Evolutionary conservation across 1,139 yeast genomes (phyloP), one percentile per base, ranked within the genome.

Genomic region (Geotrichum siamense): DNA sequence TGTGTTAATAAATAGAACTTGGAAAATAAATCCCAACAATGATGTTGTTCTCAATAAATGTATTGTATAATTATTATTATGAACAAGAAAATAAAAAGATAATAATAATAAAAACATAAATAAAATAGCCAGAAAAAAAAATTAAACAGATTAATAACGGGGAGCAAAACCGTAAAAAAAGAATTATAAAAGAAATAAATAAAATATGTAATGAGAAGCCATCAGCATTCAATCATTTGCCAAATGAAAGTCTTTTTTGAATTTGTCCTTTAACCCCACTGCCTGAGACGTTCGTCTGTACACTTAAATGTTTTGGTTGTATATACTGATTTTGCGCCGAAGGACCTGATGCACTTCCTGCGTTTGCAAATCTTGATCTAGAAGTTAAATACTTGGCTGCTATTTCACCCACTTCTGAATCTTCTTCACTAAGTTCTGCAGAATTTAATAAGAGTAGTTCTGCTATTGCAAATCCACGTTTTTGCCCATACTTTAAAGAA

Each of bases 401-500:
- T 5, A 21, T 6, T 19, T 33, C 37, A 12, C 27, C 27, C 12
- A 33, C 13, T 20, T 33, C 37, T 5, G 34, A 15, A 6, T 30
- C 34, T 12, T 30, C 34, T 6, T 33, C 37, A 4, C 10, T 8
- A 4, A 34, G 23, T 22, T 56, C 51, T 1, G 70, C 71, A 12
- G 94, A 93, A 59, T 84, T 83, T 50, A 82, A 69, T 2, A 81
- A 55, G 12, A 89, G 65, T 30, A 85, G 67, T 57, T 87, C 96
- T 0, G 94, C 78, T 19, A 83, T 65, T n/a, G 82, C 79, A 62
- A 81, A 87, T 4, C 55, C 50, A 5, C 19, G 10, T 21, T 12
- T 33, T 8, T n/a, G 19, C 8, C 27, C 10, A 45, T 44, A 1
- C 57, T 48, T n/a, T 5, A 33, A 15, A 3, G 68, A 59, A 36